These are phyloP conservation scores for Trypanosoma vivax DNA, from an alignment of 208 protist genomes.

Conservation along the genomic window DNA sequence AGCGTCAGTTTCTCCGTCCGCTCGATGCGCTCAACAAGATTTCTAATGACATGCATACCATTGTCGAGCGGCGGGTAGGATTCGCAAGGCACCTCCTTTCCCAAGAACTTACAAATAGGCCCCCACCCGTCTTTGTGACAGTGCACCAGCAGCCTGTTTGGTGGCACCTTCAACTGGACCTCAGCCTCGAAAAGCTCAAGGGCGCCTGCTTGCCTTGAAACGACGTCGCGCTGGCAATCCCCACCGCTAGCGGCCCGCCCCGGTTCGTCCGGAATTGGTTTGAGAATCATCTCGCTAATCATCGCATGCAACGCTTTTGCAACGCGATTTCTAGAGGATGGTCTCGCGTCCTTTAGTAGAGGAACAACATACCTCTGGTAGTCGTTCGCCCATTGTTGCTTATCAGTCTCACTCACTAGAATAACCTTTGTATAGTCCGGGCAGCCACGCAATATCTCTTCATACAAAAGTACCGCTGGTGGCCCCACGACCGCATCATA, in stretches of 20 bases:
- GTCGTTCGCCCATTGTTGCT: conserved; percentile 37
- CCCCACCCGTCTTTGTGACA: conserved; percentile 64
- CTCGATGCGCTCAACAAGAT: conserved; percentile 59
- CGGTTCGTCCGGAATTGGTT: background rate
- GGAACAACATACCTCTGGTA: conserved; percentile 30
- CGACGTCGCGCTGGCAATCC: background rate
- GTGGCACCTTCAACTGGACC: conserved; percentile 37
- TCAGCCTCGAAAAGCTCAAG: conserved; percentile 55
- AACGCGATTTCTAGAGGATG: conserved; percentile 20
- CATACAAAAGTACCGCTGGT: conserved; percentile 43
- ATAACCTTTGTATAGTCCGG: conserved; percentile 74
- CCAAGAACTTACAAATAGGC: conserved; percentile 66
- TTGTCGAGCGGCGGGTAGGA: conserved; percentile 64
- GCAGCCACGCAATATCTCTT: conserved; percentile 44
- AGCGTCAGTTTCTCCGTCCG: conserved; percentile 34
- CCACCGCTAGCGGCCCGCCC: background rate
- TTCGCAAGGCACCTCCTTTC: conserved; percentile 35
- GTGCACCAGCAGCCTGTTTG: conserved; percentile 49
- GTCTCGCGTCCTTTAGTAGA: conserved; percentile 21
- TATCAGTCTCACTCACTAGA: conserved; percentile 58
- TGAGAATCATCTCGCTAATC: conserved; percentile 49
- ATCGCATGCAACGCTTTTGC: conserved; percentile 48
- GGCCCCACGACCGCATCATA: conserved; percentile 59
- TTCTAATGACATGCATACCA: conserved; percentile 44
- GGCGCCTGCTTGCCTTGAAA: conserved; percentile 21